phyloP scores from a whole-genome alignment of 225 moss, liverwort and hornwort genomes.

The Asterella californica region DNA sequence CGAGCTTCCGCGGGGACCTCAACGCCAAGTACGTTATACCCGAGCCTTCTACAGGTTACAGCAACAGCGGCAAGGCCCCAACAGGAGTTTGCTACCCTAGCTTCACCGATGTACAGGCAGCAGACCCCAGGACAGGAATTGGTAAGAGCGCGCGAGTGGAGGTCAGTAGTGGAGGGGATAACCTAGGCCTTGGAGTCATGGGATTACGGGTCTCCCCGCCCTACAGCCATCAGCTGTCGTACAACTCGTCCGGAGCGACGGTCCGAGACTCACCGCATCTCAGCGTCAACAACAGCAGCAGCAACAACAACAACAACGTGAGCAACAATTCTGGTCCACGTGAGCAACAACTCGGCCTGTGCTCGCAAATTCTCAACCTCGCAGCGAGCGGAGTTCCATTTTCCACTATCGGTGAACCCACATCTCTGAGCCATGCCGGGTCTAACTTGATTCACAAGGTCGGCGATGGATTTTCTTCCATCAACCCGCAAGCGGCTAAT shows the following conservation, averaged over 20 bases:
- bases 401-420: slow-evolving; percentile 30
- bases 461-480: slow-evolving; percentile 43
- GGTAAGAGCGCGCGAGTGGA: slow-evolving; percentile 40
- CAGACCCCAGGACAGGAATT: slow-evolving; percentile 37
- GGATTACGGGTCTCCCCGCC: slow-evolving; percentile 40
- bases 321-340: slow-evolving; percentile 32
- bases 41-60: slow-evolving; percentile 46
- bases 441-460: slow-evolving; percentile 31
- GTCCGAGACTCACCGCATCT: slow-evolving; percentile 18
- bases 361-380: slow-evolving; percentile 45
- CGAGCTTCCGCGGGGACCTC: slow-evolving; percentile 35
- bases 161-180: slow-evolving; percentile 55
- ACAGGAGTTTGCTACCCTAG: slow-evolving; percentile 35
- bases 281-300: slow-evolving; percentile 4
- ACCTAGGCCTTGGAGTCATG: slow-evolving; percentile 28
- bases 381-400: slow-evolving; percentile 26
- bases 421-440: slow-evolving; percentile 28
- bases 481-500: slow-evolving; percentile 27
- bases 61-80: slow-evolving; percentile 39
- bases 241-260: slow-evolving; percentile 19
- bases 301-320: slow-evolving; percentile 4
- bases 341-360: slow-evolving; percentile 19
- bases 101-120: slow-evolving; percentile 34
- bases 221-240: slow-evolving; percentile 35
- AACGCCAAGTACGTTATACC: slow-evolving; percentile 32